Conservation (phyloP, 2,329 filamentous ascomycete species). For the Exophiala sp. region DNA sequence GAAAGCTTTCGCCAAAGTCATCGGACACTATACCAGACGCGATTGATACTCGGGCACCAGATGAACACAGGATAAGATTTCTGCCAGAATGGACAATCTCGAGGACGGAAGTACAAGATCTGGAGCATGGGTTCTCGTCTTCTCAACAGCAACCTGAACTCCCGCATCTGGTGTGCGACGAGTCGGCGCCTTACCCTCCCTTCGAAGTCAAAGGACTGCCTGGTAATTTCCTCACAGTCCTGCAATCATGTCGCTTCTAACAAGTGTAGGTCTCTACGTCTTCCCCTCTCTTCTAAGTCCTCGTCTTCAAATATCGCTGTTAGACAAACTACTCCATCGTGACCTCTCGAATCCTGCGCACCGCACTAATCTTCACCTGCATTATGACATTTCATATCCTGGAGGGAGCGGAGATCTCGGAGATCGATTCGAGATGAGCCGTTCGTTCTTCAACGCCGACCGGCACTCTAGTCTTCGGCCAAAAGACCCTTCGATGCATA, state of each 20-base stretch:
- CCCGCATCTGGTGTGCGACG: too few species aligned
- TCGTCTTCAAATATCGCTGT: conserved; percentile 60
- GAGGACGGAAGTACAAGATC: not conserved
- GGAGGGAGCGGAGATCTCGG: conserved; percentile 9
- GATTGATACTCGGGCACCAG: conserved; percentile 47
- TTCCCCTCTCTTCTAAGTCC: conserved; percentile 68
- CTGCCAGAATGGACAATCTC: not conserved
- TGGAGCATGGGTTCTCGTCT: conserved; percentile 1
- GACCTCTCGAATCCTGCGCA: conserved; percentile 69
- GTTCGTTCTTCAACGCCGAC: conserved; percentile 52
- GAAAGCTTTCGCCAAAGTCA: conserved; percentile 40
- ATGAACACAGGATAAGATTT: conserved; percentile 19
- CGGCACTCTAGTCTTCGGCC: conserved; percentile 43
- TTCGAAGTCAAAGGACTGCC: conserved; percentile 62
- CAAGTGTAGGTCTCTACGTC: conserved; percentile 65
- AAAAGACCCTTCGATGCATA: conserved; percentile 68
- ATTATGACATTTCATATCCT: conserved; percentile 66
- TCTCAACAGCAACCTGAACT: conserved; percentile 41
- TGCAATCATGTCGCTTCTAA: conserved; percentile 8
- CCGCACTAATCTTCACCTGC: conserved; percentile 83
- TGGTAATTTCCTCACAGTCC: conserved; percentile 48
- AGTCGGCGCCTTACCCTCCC: conserved; percentile 43
- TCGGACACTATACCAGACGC: conserved; percentile 47
- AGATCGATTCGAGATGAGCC: not conserved
- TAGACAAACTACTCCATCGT: conserved; percentile 68